A percentile compares a stretch with the other conserved stretches of the same genome.
Evolutionary conservation across 192 early-diverging fungal species (phyloP).

Genomic region (Coemansia asiatica): DNA sequence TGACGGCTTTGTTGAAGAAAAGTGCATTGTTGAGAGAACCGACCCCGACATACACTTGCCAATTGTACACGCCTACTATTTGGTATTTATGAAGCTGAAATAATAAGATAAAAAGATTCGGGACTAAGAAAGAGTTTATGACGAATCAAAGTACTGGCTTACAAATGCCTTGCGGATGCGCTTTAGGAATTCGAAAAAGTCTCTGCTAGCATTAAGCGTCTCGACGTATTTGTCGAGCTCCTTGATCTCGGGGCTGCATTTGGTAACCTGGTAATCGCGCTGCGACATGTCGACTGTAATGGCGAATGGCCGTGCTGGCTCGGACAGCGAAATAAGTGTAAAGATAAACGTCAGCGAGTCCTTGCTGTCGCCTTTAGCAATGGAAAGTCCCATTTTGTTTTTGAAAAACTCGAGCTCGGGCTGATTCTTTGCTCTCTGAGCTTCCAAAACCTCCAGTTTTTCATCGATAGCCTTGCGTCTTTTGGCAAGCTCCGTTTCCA

Average conservation of each 20-base stretch:
- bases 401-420: constrained; percentile 63
- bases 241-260: constrained; percentile 57
- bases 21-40: constrained; percentile 27
- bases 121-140: neutral
- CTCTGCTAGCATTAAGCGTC: constrained; percentile 61
- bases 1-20: constrained; percentile 42
- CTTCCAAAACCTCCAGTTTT: constrained; percentile 51
- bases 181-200: constrained; percentile 74
- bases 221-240: constrained; percentile 52
- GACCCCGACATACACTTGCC: constrained; percentile 34
- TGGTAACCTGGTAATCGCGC: constrained; percentile 57
- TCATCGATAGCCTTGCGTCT: constrained; percentile 55
- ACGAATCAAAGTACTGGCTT: constrained; percentile 25
- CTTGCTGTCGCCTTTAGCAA: constrained; percentile 40
- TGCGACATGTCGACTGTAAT: constrained; percentile 62
- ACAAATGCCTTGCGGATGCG: constrained; percentile 62
- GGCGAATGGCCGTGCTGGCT: constrained; percentile 56
- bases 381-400: constrained; percentile 53
- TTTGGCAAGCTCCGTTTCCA: constrained; percentile 56
- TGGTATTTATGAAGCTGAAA: constrained; percentile 56
- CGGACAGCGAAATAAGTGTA: constrained; percentile 61
- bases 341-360: constrained; percentile 66
- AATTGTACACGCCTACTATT: constrained; percentile 55
- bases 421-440: constrained; percentile 54
- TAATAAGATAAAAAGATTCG: constrained; percentile 7